Percentiles rank a stretch among this genome's conserved stretches.
Evolutionary conservation across 345 rosid genomes (phyloP).

Genomic region (Gynandropsis gynandra): DNA sequence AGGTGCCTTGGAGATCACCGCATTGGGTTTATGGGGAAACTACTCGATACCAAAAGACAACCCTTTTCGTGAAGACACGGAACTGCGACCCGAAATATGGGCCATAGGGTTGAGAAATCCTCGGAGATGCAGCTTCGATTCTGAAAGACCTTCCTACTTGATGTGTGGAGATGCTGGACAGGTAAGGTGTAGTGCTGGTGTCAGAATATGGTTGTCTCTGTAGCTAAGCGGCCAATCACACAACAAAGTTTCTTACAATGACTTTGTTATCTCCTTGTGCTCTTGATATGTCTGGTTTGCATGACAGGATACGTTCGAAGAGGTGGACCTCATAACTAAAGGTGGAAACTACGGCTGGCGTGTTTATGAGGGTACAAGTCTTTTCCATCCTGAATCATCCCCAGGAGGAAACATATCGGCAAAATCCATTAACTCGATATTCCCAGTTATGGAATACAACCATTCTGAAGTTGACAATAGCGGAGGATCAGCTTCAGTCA

Average conservation of each 20-base stretch:
- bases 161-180: constrained; percentile 45
- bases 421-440: constrained; percentile 30
- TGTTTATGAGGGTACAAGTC: constrained; percentile 35
- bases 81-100: constrained; percentile 57
- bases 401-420: constrained; percentile 35
- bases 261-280: not conserved
- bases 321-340: constrained; percentile 43
- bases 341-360: constrained; percentile 59
- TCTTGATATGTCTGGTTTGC: constrained; percentile 12
- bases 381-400: constrained; percentile 26
- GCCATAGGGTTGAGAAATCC: constrained; percentile 54
- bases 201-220: not conserved
- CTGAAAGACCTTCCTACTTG: constrained; percentile 55
- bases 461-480: constrained; percentile 37
- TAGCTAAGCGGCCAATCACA: not conserved
- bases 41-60: constrained; percentile 62
- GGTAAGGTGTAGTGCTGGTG: constrained; percentile 26
- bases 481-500: constrained; percentile 44
- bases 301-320: constrained; percentile 44
- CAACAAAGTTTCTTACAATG: not conserved
- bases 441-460: constrained; percentile 52
- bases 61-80: constrained; percentile 46
- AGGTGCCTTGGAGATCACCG: constrained; percentile 29
- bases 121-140: constrained; percentile 62
- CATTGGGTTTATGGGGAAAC: constrained; percentile 55